phyloP scores from a whole-genome alignment of 768 basidiomycete species.

The Macrocybe gigantea region DNA sequence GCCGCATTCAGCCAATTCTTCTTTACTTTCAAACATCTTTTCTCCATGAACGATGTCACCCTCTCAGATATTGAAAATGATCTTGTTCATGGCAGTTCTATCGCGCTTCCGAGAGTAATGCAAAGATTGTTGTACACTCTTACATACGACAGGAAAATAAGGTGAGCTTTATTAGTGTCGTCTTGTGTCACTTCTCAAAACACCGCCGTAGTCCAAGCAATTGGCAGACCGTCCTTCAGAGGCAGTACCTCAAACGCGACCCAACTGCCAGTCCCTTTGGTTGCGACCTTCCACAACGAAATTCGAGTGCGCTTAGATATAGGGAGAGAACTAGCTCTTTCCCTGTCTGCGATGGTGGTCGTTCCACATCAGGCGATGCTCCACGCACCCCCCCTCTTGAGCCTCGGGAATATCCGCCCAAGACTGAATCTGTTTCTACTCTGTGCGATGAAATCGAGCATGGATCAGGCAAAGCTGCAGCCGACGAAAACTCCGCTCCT shows the following conservation, averaged over 20 bases:
- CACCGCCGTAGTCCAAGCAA: conserved; percentile 48
- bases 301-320: too few species aligned
- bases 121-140: conserved; percentile 66
- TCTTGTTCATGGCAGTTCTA: conserved; percentile 51
- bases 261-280: conserved; percentile 72
- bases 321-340: too few species aligned
- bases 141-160: conserved; percentile 76
- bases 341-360: too few species aligned
- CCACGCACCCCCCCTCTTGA: too few species aligned
- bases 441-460: too few species aligned
- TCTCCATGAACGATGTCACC: conserved; percentile 67
- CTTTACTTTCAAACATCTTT: conserved; percentile 72
- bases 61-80: conserved; percentile 74
- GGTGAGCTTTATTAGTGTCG: conserved; percentile 38
- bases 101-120: conserved; percentile 69
- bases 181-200: not conserved
- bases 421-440: too few species aligned
- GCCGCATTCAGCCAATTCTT: conserved; percentile 90
- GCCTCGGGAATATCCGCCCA: too few species aligned
- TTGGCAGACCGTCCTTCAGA: conserved; percentile 75
- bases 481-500: too few species aligned
- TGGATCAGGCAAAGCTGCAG: too few species aligned
- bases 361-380: too few species aligned
- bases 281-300: conserved; percentile 33
- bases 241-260: conserved; percentile 70